Evolutionary conservation across 768 basidiomycete species (phyloP), one percentile per base, ranked within the genome.

Genomic region (Astraeus odoratus): DNA sequence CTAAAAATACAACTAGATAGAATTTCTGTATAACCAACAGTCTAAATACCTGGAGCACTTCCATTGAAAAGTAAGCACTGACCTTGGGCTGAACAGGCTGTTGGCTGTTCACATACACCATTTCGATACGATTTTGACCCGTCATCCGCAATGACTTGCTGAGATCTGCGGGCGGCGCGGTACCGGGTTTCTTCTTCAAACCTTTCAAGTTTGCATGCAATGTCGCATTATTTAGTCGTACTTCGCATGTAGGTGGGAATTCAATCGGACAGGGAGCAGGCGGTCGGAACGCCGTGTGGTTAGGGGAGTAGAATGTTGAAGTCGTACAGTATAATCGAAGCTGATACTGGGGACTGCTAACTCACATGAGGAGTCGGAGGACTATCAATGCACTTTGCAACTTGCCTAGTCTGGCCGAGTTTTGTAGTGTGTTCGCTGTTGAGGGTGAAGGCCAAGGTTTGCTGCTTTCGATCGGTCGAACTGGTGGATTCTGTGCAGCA

Each of bases 181-280:
- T 94, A 3, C 92, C 92, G 23, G 90, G 86, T 55, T 88, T 93
- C 72, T 96, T 96, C 75, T 96, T 96, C 60, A 95, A 67, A 4
- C 93, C 93, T 62, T 91, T 91, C 51, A 92, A 63, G 61, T 84
- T 93, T 29, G 83, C 88, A 16, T 69, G 69, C 24, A 95, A 67
- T 43, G 78, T 72, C 2, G 70, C 70, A 44, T 68, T 73, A 63
- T 96, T 95, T 30, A 94, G 78, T 57, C 89, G 83, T 41, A 94
- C 83, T 76, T 96, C 92, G 59, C 87, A 92, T 8, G 87, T 87
- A 7, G 83, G 80, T 19, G 92, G 92, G 54, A 95, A 96, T 70
- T 96, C 92, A 39, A 95, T 79, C 4, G 79, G 86, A 57, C 86
- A 88, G 15, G 79, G 77, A 15, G 67, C 61, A 35, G 64, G 68